Evolutionary conservation across 345 rosid species (phyloP), one percentile per base, ranked within the genome.

Genomic region (Populus nigra): DNA sequence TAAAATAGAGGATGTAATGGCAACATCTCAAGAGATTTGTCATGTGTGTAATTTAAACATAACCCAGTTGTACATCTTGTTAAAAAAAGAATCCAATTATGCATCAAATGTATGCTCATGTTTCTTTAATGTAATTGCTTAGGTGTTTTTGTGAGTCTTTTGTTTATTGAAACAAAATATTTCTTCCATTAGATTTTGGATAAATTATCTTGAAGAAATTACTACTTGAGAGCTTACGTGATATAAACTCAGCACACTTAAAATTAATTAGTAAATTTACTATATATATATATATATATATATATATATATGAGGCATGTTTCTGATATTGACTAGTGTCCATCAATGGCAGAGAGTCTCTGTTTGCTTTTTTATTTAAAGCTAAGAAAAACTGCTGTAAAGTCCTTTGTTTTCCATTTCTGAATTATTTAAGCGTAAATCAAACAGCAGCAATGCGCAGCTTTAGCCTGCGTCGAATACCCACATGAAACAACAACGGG

Each of bases 311-410:
- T 31, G 74, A 59, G 29, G 61, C 61, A 50, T 20, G 8, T 39
- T 39, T 31, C 47, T 50, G 80, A 57, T 45, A 69, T 76, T 50
- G 77, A 71, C 25, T 47, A 61, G 62, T 63, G 68, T 73, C 77
- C 72, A 82, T 85, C 84, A 38, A 8, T 75, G 84, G 45, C 76
- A 79, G 73, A 49, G 0, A 22, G 62, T 29, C 38, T 8, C 1
- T 63, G 55, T 71, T 49, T 72, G 31, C 16, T 41, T 36, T 72
- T 53, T 63, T 25, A 45, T 29, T 22, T 13, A 13, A 22, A 33
- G 61, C 35, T 20, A 20, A 22, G 22, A 57, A 41, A 74, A 66
- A 20, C 57, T 45, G 62, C 43, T 7, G 31, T 22, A 71, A 68
- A 65, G 68, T 5, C 2, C 23, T 68, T 10, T 53, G 11, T 22